A percentile compares a stretch with the other conserved stretches of the same genome.
Conservation (phyloP, 2,329 filamentous ascomycete species). For the Colletotrichum navitas region DNA sequence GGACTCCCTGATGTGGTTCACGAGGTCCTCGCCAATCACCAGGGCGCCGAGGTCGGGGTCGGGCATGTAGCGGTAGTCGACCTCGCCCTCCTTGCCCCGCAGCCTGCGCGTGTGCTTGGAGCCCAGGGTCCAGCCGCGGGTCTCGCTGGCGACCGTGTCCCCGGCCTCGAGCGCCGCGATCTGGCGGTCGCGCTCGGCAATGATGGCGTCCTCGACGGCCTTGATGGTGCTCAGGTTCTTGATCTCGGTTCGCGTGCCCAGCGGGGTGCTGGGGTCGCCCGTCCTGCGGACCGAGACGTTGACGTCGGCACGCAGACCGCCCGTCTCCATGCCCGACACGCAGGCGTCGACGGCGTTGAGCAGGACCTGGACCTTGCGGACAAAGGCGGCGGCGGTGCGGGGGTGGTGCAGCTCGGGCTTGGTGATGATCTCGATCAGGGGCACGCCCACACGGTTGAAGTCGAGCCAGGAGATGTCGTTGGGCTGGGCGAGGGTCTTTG, state of each 20-base stretch:
- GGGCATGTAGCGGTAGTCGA: conserved; percentile 99
- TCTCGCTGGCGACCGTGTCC: conserved; percentile 84
- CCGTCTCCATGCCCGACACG: conserved; percentile 91
- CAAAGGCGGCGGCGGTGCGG: conserved; percentile 86
- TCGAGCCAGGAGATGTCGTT: conserved; percentile 84
- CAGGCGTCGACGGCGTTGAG: conserved; percentile 86
- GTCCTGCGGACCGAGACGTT: conserved; percentile 87
- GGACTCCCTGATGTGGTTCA: conserved; percentile 71
- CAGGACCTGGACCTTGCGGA: conserved; percentile 87
- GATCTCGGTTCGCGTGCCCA: conserved; percentile 94
- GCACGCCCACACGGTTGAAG: conserved; percentile 92
- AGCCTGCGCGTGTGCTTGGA: conserved; percentile 84
- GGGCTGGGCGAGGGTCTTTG: conserved; percentile 87
- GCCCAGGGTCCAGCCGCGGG: conserved; percentile 91
- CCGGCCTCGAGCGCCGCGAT: conserved; percentile 83
- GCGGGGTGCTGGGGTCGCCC: conserved; percentile 55
- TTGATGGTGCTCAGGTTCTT: conserved; percentile 97
- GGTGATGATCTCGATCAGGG: conserved; percentile 95
- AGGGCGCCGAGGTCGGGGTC: conserved; percentile 91
- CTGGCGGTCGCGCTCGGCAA: conserved; percentile 90
- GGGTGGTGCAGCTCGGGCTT: conserved; percentile 89
- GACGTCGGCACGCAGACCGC: conserved; percentile 91
- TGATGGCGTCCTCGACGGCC: conserved; percentile 93
- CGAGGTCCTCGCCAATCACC: conserved; percentile 77
- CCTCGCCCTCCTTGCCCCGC: conserved; percentile 94